Evolutionary conservation across 805 yeast genomes (phyloP).

Genomic region (Candida bentonensis): DNA sequence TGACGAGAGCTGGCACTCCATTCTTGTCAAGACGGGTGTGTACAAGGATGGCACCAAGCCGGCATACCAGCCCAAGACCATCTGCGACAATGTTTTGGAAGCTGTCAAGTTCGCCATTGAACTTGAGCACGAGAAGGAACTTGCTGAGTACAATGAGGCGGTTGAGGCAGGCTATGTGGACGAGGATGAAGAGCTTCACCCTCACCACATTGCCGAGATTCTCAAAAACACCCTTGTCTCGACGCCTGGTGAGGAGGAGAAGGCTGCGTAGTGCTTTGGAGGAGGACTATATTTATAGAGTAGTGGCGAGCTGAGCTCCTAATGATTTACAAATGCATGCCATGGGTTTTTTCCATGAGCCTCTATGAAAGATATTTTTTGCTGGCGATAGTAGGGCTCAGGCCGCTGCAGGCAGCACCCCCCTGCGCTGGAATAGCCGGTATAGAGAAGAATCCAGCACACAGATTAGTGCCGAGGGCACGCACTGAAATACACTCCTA

Average conservation of each 20-base stretch:
- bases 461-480: no score
- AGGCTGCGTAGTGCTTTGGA: neutral
- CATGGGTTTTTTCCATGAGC: no score
- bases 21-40: conserved; percentile 77
- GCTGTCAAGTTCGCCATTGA: conserved; percentile 77
- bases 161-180: conserved; percentile 14
- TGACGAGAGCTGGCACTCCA: conserved; percentile 74
- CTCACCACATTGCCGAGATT: conserved; percentile 3
- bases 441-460: no score
- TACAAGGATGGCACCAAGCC: conserved; percentile 71
- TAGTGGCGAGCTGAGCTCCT: neutral
- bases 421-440: no score
- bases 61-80: conserved; percentile 63
- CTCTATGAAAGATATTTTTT: no score
- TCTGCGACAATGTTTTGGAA: conserved; percentile 60
- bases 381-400: no score
- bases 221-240: conserved; percentile 1
- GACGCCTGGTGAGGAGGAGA: neutral
- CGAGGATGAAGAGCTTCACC: conserved; percentile 1
- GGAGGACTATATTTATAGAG: neutral
- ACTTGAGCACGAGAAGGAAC: conserved; percentile 59
- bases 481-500: no score
- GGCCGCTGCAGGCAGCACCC: no score
- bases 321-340: neutral
- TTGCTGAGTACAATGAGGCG: conserved; percentile 53